These are phyloP conservation scores for Penicillium cataractarum DNA, from an alignment of 495 filamentous ascomycete genomes.

Conservation along the genomic window DNA sequence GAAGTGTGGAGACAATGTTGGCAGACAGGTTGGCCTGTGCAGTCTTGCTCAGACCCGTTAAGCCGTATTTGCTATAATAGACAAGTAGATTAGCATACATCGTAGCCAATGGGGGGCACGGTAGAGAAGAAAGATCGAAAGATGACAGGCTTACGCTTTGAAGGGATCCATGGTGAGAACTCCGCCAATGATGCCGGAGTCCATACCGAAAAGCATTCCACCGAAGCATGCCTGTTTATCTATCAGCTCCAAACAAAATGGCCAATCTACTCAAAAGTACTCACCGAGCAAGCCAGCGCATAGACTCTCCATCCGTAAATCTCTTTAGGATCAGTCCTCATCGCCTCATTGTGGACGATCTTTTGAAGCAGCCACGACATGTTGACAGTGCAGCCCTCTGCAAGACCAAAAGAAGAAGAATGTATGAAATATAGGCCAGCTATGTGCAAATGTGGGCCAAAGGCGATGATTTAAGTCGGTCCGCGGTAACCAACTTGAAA, in stretches of 20 bases:
- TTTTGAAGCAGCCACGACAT: constrained; percentile 57
- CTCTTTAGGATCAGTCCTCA: constrained; percentile 71
- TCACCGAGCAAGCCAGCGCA: constrained; percentile 66
- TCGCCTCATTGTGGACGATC: constrained; percentile 79
- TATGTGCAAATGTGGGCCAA: not conserved
- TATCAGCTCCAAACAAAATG: constrained; percentile 5
- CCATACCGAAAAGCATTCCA: constrained; percentile 72
- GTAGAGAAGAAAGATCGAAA: constrained; percentile 28
- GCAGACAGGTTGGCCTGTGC: constrained; percentile 41
- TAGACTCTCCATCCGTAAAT: constrained; percentile 82
- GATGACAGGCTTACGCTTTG: constrained; percentile 44
- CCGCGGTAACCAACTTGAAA: not conserved
- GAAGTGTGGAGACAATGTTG: constrained; percentile 65
- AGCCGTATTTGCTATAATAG: constrained; percentile 49
- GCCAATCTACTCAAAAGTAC: constrained; percentile 19
- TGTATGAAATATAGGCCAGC: constrained; percentile 6
- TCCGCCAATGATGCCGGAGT: constrained; percentile 71
- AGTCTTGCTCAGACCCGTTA: constrained; percentile 58
- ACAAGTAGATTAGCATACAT: not conserved
- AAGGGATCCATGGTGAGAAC: constrained; percentile 68
- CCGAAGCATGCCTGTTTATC: constrained; percentile 68
- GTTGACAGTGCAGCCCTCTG: constrained; percentile 3
- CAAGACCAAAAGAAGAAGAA: not conserved
- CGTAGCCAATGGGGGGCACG: not conserved
- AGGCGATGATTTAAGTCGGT: not conserved